Base-by-base conservation (phyloP, 345 rosid species). In the Moricandia moricandioides region DNA sequence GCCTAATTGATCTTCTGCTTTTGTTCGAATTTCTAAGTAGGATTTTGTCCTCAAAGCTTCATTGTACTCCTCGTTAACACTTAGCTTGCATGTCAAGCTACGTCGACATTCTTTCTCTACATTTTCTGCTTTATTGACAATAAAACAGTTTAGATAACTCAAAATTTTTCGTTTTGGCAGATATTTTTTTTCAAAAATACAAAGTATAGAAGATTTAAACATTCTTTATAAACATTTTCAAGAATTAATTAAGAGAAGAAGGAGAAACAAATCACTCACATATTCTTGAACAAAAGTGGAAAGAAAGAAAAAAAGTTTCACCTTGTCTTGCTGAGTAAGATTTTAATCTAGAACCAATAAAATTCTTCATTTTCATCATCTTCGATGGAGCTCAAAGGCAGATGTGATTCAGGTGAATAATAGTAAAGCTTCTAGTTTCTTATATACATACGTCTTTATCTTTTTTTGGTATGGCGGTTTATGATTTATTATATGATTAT, bases 21-120 rank as follows among this genome's bases (percentile, higher is more conserved):
- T 80, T 70, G 82, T 85, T 69, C 88, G 82, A 84, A 88, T 83
- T 51, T 94, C 97, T 14, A 81, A 61, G 73, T 94, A 94, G 39
- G 98, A 94, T 17, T 81, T 80, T 52, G 97, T 88, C 62, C 96
- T 86, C 67, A 94, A 87, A 62, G 91, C 97, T 84, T 86, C 84
- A 76, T 80, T 86, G 90, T 94, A 91, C 71, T 94, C 98, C 60
- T 90, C 92, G 63, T 83, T 84, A 12, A 94, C 87, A 70, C 74
- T 87, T 71, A 75, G 52, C 85, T 84, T 79, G 74, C 54, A 77
- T 29, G 80, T 66, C 66, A 82, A 80, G 89, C 77, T 77, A 69
- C 62, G 57, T 8, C n/a, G 55, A 29, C 8, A 7, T 77, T 82
- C 82, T 61, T 61, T 80, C 35, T 60, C 62, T 4, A 81, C 78